These are phyloP conservation scores for Stachybotrys chlorohalonatus DNA, from an alignment of 2,329 filamentous ascomycete species.

Conservation along the genomic window DNA sequence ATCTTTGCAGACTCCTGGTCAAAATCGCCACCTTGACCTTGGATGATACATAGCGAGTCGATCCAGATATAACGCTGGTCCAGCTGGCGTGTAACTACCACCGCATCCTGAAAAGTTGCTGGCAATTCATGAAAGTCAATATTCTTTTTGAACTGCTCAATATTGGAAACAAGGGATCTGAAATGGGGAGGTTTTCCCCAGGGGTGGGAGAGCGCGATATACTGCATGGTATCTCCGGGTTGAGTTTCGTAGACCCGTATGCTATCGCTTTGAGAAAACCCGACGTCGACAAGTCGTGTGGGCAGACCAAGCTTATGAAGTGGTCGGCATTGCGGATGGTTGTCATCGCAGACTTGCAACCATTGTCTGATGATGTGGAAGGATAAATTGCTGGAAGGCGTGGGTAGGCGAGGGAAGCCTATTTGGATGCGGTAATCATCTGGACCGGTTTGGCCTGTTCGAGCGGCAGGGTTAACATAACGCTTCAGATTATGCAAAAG, in stretches of 20 bases:
- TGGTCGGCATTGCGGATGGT: neutral
- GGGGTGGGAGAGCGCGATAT: neutral
- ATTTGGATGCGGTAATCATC: conserved; percentile 1
- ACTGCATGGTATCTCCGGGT: neutral
- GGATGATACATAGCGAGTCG: neutral
- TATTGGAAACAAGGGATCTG: neutral
- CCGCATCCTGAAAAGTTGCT: neutral
- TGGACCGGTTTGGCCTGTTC: neutral
- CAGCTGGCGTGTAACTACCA: neutral
- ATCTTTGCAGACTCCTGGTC: neutral
- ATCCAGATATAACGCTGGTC: neutral
- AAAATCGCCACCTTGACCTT: neutral
- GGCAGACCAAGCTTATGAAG: neutral
- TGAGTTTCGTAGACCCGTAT: neutral
- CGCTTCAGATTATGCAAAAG: neutral
- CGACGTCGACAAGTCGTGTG: neutral
- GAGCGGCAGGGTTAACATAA: neutral
- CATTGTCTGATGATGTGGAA: conserved; percentile 3
- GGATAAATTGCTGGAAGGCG: neutral
- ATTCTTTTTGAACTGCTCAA: neutral
- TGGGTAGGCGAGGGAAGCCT: conserved; percentile 3
- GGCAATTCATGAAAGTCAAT: neutral
- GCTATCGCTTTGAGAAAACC: neutral
- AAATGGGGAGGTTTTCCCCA: neutral
- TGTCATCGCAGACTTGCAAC: conserved; percentile 6